Evolutionary conservation across 768 basidiomycete genomes (phyloP), one percentile per base, ranked within the genome.

Genomic region (Lactifluus rugatus): DNA sequence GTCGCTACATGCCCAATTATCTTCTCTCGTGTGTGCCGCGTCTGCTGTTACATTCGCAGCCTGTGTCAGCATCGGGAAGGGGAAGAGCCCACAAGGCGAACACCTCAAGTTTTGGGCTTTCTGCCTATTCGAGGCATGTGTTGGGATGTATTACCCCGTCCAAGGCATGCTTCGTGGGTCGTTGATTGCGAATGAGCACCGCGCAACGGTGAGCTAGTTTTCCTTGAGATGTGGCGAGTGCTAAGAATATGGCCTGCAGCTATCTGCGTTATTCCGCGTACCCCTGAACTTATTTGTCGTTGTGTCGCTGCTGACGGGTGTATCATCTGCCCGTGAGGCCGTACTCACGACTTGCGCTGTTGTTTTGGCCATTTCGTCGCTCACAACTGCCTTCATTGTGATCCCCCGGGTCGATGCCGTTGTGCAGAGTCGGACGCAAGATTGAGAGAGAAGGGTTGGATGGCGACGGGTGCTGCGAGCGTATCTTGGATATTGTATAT

Each of bases 121-220:
- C 65, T 87, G 87, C 63, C 71, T 77, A 14, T 89, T 87, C 60
- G 86, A 89, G 68, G 83, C 79, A 16, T 87, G 84, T 66, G 87
- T 88, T 7, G 86, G 86, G 47, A 79, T 85, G 81, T 88, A 88
- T 66, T 88, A 88, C 65, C 86, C 86, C 23, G 79, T 87, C 31
- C 86, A 88, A 57, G 86, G 86, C 28, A 87, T 85, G 77, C 70
- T 88, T 21, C 76, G 83, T 41, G 84, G 85, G 23, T 74, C 76
- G 1, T 68, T 88, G 53, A 82, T 88, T 13, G 73, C 82, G 1
- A 82, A 88, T 58, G 86, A 87, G 65, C 80, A 87, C 63, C 78
- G 86, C 16, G 86, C 87, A 1, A 88, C 87, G 52, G 85, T 87
- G 61, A 63, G 80, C 67, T 17, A 42, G 32, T 31, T 31, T 56